phyloP scores from a whole-genome alignment of 1,284 basidiomycete species.

The Ceratobasidium sp. region DNA sequence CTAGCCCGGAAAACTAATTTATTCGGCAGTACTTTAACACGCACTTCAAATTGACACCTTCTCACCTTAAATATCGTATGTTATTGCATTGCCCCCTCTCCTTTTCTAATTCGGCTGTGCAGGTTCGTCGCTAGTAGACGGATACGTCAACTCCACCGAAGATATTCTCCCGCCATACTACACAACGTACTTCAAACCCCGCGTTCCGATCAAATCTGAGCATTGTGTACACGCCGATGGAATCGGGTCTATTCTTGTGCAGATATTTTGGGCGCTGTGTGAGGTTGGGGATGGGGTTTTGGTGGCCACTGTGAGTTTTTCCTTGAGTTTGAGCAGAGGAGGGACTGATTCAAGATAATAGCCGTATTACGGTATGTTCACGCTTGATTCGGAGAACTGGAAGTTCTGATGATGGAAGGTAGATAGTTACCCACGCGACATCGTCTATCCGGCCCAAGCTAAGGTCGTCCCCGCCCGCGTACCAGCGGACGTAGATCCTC shows the following conservation, averaged over 20 bases:
- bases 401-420: background rate
- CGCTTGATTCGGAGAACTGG: background rate
- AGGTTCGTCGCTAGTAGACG: slow-evolving; percentile 11
- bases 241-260: slow-evolving; percentile 4
- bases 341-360: background rate
- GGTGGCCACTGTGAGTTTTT: slow-evolving; percentile 22
- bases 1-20: background rate
- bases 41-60: slow-evolving; percentile 13
- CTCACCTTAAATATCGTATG: slow-evolving; percentile 34
- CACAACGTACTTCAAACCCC: slow-evolving; percentile 31
- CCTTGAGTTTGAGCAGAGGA: background rate
- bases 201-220: background rate
- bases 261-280: slow-evolving; percentile 25
- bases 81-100: background rate
- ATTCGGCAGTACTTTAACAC: slow-evolving; percentile 26
- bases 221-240: slow-evolving; percentile 29
- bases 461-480: slow-evolving; percentile 13
- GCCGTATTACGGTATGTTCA: slow-evolving; percentile 31
- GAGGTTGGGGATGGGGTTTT: slow-evolving; percentile 34
- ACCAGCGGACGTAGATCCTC: slow-evolving; percentile 4
- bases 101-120: background rate
- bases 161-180: slow-evolving; percentile 13
- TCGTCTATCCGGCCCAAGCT: slow-evolving; percentile 31
- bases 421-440: background rate
- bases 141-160: background rate